phyloP scores from a whole-genome alignment of 2,329 filamentous ascomycete genomes.

The Hypoxylon sp. region DNA sequence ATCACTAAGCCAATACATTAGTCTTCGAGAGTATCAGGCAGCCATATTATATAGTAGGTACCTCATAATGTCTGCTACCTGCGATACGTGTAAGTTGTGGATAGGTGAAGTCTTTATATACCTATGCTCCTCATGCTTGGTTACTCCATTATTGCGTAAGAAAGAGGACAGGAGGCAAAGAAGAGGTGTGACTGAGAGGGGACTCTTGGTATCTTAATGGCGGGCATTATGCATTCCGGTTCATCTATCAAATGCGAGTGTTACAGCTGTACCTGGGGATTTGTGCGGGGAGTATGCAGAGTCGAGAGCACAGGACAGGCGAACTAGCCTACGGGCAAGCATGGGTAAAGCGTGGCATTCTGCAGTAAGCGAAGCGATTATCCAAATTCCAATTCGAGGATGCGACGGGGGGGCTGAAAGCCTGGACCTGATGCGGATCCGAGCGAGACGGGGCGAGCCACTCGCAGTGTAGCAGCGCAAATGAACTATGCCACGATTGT shows the following conservation, averaged over 20 bases:
- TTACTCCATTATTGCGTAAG: constrained; percentile 13
- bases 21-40: constrained; percentile 12
- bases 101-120: constrained; percentile 27
- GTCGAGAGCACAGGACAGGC: constrained; percentile 19
- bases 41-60: constrained; percentile 3
- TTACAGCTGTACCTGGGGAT: constrained; percentile 33
- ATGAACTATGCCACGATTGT: constrained; percentile 32
- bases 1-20: constrained; percentile 16
- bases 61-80: neutral
- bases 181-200: constrained; percentile 9
- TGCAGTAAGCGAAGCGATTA: constrained; percentile 40
- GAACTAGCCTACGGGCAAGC: neutral
- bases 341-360: constrained; percentile 40
- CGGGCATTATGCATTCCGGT: constrained; percentile 34
- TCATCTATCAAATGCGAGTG: constrained; percentile 34
- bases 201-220: constrained; percentile 21
- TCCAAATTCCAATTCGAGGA: constrained; percentile 41
- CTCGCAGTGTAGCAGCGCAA: constrained; percentile 18
- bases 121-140: neutral
- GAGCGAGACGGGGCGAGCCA: constrained; percentile 12
- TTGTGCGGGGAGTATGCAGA: constrained; percentile 40
- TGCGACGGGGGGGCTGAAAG: constrained; percentile 21
- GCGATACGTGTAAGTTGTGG: constrained; percentile 35
- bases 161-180: constrained; percentile 15
- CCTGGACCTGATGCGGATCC: constrained; percentile 20